Conservation (phyloP, 73 alveolate genomes). For the Blepharisma stoltei region DNA sequence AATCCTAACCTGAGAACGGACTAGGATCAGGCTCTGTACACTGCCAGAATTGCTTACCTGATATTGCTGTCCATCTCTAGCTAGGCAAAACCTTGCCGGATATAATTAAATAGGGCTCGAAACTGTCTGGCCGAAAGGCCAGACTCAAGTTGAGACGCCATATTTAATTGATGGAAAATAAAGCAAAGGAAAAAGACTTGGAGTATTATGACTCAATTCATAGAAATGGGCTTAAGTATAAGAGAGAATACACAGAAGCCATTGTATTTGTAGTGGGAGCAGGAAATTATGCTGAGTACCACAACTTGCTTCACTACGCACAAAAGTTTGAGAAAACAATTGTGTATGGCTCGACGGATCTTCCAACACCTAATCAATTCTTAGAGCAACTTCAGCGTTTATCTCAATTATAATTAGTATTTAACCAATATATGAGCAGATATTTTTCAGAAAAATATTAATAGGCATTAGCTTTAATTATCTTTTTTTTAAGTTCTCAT, state of each 20-base stretch:
- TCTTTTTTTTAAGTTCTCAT: no score
- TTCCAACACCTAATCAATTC: constrained; percentile 6
- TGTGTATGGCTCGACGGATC: constrained; percentile 4
- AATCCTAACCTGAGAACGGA: no score
- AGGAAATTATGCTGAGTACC: constrained; percentile 23
- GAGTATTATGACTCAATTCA: neutral
- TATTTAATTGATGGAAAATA: constrained; percentile 10
- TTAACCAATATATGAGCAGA: no score
- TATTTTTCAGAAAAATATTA: no score
- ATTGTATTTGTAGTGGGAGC: constrained; percentile 24
- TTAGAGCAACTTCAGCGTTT: neutral
- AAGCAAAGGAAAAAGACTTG: neutral
- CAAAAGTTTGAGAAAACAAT: neutral
- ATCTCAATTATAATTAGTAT: neutral
- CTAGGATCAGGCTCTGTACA: no score
- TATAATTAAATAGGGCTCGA: no score
- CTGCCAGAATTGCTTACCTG: no score
- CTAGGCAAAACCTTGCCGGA: no score
- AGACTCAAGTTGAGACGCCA: no score
- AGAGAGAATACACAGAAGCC: constrained; percentile 6
- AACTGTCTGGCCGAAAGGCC: no score
- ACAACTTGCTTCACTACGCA: neutral
- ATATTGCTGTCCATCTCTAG: no score
- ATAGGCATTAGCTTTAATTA: no score
- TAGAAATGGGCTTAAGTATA: neutral